Evolutionary conservation across 140 eudicot species (phyloP), one percentile per base, ranked within the genome.

Genomic region (Flaveria floridana): DNA sequence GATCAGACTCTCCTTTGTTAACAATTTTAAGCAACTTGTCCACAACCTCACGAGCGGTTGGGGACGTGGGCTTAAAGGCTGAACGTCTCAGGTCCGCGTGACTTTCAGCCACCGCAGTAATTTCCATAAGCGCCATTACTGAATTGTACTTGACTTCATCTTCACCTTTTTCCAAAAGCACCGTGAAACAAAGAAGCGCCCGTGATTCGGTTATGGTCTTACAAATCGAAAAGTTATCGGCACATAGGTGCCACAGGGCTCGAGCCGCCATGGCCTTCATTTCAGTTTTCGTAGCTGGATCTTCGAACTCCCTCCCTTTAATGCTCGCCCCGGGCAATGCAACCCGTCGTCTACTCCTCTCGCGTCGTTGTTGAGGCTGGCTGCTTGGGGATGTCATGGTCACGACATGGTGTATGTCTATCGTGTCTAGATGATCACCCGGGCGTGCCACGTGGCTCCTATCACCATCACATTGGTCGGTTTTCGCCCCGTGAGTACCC

Each of bases 181-280:
- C 92, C 2, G 95, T 91, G 30, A 92, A 87, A 67, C 96, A 92
- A 4, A 92, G 68, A 39, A 92, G 90, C 0, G 98, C 98, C 7
- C 98, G 76, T 0, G 96, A 89, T 52, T 89, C 96, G 0, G 93
- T 88, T 47, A 92, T 89, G 75, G 89, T 89, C n/a, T 77, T 78
- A 57, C 96, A 92, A 2, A 92, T 83, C 3, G 82, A 26, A 3
- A 80, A 70, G 30, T 92, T 89, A 9, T 91, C 95, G 14, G 78
- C 79, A 71, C 90, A 85, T 25, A 92, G 89, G 73, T 83, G 80
- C 84, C 96, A 85, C 1, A 92, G 78, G 19, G 98, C 96, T 34
- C 92, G 77, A 6, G 98, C 92, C 3, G 96, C 89, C 98, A 89
- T 92, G 23, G 87, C 86, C 83, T 92, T 92, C 98, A 89, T 89